phyloP scores from a whole-genome alignment of 2,329 filamentous ascomycete genomes.

The Penicillium corylophilum region DNA sequence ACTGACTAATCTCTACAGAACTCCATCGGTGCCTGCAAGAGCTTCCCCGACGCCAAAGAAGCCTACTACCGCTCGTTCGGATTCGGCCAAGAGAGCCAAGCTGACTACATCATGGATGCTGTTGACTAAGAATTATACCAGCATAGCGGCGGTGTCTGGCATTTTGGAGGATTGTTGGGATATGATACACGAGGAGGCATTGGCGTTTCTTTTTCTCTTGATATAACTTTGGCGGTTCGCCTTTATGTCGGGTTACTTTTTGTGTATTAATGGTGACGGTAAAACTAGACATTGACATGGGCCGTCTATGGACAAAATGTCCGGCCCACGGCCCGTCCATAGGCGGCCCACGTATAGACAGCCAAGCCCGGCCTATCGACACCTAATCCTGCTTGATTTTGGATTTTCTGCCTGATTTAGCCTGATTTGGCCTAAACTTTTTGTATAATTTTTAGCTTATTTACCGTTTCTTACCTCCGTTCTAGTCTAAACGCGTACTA shows the following conservation, averaged over 20 bases:
- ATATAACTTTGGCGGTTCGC: slow-evolving; percentile 3
- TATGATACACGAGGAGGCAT: background rate
- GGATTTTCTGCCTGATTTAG: no score
- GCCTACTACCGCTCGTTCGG: slow-evolving; percentile 19
- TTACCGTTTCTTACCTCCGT: no score
- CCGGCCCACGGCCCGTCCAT: no score
- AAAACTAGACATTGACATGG: no score
- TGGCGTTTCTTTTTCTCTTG: slow-evolving; percentile 3
- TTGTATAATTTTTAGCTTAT: no score
- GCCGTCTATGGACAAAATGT: no score
- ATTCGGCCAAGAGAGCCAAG: slow-evolving; percentile 6
- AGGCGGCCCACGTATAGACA: no score
- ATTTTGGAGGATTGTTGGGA: background rate
- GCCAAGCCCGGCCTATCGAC: no score
- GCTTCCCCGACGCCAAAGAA: slow-evolving; percentile 23
- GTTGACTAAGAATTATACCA: slow-evolving; percentile 7
- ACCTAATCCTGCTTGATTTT: no score
- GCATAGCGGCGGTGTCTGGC: background rate
- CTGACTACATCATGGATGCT: slow-evolving; percentile 19
- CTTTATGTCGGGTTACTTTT: slow-evolving; percentile 4
- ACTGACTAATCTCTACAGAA: background rate
- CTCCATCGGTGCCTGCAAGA: slow-evolving; percentile 20
- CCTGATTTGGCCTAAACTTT: no score
- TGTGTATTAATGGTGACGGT: no score
- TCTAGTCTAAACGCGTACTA: no score